Base-by-base conservation (phyloP, 352 stramenopile species). In the Saprolegnia parasitica region DNA sequence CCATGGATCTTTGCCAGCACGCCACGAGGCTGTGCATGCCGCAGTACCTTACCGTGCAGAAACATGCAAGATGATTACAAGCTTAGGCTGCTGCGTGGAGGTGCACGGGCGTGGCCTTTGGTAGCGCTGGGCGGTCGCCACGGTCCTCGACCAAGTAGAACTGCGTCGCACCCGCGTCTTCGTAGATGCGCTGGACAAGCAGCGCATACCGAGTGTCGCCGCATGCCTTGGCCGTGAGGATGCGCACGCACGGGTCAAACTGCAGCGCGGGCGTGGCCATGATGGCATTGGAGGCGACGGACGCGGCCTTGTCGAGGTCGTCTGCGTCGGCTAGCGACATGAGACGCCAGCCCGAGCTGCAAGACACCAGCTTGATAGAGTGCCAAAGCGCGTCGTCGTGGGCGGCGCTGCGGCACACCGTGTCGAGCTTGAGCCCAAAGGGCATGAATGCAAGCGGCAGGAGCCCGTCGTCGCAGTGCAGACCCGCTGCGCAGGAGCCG, bases 401-500 rank as follows among this genome's bases (percentile, higher is more conserved):
- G 35, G 32, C 23, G 11, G 56, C 20, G 24, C 47, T 52, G 18
- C 56, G 56, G 42, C 56, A 65, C 18, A 35, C 56, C 21, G 18
- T 50, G 35, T 47, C n/a, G 20, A 65, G 42, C 35, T 32, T 26
- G 16, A 37, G n/a, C 1, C 56, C 56, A 16, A 24, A 29, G 9
- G 56, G 35, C 26, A 65, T 46, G 56, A 65, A 52, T 4, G 29
- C 35, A 3, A 65, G 56, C 8, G 56, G 56, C 13, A 65, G 42
- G 21, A 65, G 56, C 9, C 35, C 35, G 20, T 37, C n/a, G 24
- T 65, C 56, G 56, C 56, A 65, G 39, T 65, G 56, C 9, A 65
- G 32, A 4, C 56, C 56, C 15, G 9, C 18, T 18, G 35, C 56
- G 40, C 56, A 65, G 3, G 56, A 20, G 11, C 56, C 56, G 6